Evolutionary conservation across 139 green algal genomes (phyloP), one percentile per base, ranked within the genome.

Genomic region (Coelastrella sp.): DNA sequence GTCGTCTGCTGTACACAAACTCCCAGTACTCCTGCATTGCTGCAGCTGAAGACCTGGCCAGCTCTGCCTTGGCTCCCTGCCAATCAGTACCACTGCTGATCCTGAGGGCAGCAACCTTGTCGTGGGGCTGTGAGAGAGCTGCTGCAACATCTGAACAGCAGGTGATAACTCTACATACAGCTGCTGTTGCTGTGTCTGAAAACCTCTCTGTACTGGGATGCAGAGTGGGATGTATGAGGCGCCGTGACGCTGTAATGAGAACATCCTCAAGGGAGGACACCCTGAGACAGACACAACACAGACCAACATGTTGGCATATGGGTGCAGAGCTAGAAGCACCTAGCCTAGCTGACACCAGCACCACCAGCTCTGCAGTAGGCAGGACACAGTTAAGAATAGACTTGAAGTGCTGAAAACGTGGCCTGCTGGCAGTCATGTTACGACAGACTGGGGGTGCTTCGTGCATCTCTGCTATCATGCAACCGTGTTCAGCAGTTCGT

Each of bases 1-100:
- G 17, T 27, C 30, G 41, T 11, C 50, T 66, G 43, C 40, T 62
- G 45, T 64, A 40, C 37, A 80, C 43, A n/a, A 7, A 25, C 19
- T 80, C 37, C 72, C 72, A 80, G 41, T 80, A 80, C 2, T 37
- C 37, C 72, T 45, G 13, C 72, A 62, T 63, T 5, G 72, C 72
- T 23, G 9, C 25, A 4, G 27, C 7, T 11, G 40, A 35, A 32
- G 43, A 45, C 72, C 8, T 27, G 25, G 27, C 25, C 45, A 80
- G 72, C 41, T 66, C 45, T 34, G 45, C 38, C 40, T 37, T 63
- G 2, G 72, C 72, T 40, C 15, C 72, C 21, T 7, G 23, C 72
- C 72, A 80, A 57, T 27, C 37, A 57, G 34, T 50, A 5, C 35
- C 32, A 37, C 37, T 53, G 35, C 35, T n/a, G 23, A 27, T 23